Percentiles rank a stretch among this genome's conserved stretches.
These are phyloP conservation scores for Heliamphora exappendiculata DNA, from an alignment of 148 eudicot species.

Conservation along the genomic window DNA sequence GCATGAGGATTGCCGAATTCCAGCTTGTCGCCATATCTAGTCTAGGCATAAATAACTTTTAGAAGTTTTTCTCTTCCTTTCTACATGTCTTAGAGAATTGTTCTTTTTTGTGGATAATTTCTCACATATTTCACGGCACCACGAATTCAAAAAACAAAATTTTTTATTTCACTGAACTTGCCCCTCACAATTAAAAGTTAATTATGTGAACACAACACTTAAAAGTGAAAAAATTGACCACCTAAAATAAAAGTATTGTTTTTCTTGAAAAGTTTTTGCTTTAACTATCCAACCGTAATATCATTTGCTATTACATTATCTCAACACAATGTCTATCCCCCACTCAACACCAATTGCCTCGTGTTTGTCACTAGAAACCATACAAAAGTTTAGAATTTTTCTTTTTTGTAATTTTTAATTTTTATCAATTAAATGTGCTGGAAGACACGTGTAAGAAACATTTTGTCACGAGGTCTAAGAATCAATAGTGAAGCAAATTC, in stretches of 20 bases:
- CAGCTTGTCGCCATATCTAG: neutral
- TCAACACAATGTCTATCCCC: neutral
- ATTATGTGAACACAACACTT: neutral
- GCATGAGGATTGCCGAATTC: neutral
- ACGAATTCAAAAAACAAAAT: no score
- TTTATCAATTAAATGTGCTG: neutral
- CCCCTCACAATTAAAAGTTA: neutral
- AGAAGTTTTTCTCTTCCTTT: neutral
- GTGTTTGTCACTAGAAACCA: neutral
- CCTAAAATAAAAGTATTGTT: neutral
- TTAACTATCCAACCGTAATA: neutral
- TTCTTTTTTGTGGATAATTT: neutral
- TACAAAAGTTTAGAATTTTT: neutral
- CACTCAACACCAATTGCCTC: neutral
- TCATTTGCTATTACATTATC: neutral
- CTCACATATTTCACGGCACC: no score
- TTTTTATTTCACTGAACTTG: neutral
- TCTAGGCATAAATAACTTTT: neutral
- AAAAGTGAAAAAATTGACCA: neutral
- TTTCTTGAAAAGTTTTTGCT: neutral
- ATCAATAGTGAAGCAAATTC: neutral
- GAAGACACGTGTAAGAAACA: neutral
- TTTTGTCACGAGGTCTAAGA: neutral
- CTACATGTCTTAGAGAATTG: neutral
- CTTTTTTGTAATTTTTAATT: neutral